Conservation (phyloP, 139 green algal species). For the Bryopsis sp. region DNA sequence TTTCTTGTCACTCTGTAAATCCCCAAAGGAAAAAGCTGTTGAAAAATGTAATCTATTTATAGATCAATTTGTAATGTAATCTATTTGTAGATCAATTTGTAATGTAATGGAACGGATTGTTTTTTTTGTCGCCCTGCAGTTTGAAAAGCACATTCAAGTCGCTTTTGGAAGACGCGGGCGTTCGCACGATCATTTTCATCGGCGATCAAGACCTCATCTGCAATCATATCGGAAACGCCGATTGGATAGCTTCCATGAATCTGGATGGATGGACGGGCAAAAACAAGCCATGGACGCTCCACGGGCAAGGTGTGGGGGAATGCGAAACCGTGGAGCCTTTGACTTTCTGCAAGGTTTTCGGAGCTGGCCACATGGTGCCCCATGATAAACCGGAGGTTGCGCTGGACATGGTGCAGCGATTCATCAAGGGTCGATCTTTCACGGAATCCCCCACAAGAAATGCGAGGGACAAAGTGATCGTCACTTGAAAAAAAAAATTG, state of each 20-base stretch:
- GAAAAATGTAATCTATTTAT: no score
- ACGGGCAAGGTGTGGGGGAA: constrained; percentile 40
- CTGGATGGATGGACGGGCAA: constrained; percentile 28
- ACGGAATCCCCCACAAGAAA: no score
- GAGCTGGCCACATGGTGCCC: constrained; percentile 54
- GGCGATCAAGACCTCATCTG: constrained; percentile 38
- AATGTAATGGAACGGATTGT: no score
- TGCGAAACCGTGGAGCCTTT: constrained; percentile 44
- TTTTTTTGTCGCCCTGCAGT: no score
- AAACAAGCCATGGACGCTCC: constrained; percentile 45
- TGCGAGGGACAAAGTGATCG: no score
- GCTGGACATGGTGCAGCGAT: constrained; percentile 61
- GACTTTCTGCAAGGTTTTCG: constrained; percentile 47
- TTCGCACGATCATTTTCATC: constrained; percentile 73
- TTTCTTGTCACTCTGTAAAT: no score
- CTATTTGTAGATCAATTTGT: no score
- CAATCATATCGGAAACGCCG: constrained; percentile 50
- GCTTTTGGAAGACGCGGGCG: constrained; percentile 56
- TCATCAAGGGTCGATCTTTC: constrained; percentile 30
- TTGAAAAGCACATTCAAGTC: constrained; percentile 11
- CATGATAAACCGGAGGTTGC: constrained; percentile 64
- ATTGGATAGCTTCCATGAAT: constrained; percentile 57
- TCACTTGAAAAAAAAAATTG: no score
- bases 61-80: no score
- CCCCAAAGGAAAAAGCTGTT: no score